Evolutionary conservation across 495 filamentous ascomycete species (phyloP).

Genomic region (Rostrohypoxylon terebratum): DNA sequence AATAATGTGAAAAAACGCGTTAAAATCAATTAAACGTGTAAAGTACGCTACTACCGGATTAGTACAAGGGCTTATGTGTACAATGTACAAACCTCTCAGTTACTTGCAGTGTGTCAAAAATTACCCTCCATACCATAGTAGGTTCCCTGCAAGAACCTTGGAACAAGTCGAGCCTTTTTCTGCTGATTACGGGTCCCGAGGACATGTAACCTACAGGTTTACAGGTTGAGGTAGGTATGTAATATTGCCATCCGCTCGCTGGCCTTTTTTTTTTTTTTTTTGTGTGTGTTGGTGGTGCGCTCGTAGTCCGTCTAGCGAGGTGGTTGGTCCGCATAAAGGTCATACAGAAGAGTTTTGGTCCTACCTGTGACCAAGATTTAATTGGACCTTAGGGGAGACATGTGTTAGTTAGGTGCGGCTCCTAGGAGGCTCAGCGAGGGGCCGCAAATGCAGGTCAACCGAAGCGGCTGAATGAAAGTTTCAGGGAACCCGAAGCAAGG

Average conservation of each 20-base stretch:
- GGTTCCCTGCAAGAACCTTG: slow-evolving; percentile 16
- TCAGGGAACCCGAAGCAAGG: slow-evolving; percentile 43
- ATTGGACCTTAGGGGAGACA: slow-evolving; percentile 40
- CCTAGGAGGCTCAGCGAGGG: slow-evolving; percentile 49
- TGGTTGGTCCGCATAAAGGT: slow-evolving; percentile 37
- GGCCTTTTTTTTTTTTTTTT: not conserved
- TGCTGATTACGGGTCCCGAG: slow-evolving; percentile 34
- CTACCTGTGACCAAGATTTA: slow-evolving; percentile 35
- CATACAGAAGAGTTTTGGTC: slow-evolving; percentile 34
- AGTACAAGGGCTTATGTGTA: too few species aligned
- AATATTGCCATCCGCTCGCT: slow-evolving; percentile 29
- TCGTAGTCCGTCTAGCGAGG: slow-evolving; percentile 31
- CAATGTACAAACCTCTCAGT: too few species aligned
- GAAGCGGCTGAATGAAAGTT: slow-evolving; percentile 49
- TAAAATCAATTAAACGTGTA: too few species aligned
- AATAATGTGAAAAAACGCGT: too few species aligned
- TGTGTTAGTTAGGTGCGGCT: slow-evolving; percentile 53
- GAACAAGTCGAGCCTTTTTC: slow-evolving; percentile 23
- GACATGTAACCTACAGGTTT: slow-evolving; percentile 31
- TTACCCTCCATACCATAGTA: too few species aligned
- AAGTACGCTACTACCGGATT: too few species aligned
- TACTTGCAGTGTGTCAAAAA: too few species aligned
- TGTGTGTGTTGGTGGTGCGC: slow-evolving; percentile 21
- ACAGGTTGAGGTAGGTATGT: too few species aligned
- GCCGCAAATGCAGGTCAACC: slow-evolving; percentile 46